Conservation (phyloP, 257 asterid genomes). For the Nemophila menziesii region DNA sequence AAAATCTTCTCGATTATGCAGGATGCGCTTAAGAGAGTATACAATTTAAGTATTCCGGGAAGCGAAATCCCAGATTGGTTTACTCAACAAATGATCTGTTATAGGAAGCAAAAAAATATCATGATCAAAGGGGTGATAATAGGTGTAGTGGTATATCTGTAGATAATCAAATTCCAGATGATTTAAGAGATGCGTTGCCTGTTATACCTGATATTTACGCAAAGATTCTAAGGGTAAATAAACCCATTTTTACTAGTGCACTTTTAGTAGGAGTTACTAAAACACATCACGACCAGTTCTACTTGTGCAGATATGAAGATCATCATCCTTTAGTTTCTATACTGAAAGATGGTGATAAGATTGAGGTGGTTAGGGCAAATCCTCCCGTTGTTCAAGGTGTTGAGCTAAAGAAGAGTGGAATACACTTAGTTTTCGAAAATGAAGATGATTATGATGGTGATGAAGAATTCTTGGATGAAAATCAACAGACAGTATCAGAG, state of each 20-base stretch:
- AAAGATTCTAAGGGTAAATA: slow-evolving; percentile 15
- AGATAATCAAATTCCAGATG: slow-evolving; percentile 12
- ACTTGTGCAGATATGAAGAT: slow-evolving; percentile 18
- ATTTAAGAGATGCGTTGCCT: slow-evolving; percentile 15
- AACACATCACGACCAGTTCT: slow-evolving; percentile 16
- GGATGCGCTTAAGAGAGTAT: slow-evolving; percentile 17
- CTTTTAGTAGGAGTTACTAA: slow-evolving; percentile 19
- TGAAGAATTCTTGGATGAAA: slow-evolving; percentile 14
- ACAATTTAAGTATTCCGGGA: slow-evolving; percentile 20
- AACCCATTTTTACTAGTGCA: slow-evolving; percentile 5
- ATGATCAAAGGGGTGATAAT: slow-evolving; percentile 18
- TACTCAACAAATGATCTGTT: slow-evolving; percentile 10
- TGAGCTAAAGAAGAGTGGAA: slow-evolving; percentile 19
- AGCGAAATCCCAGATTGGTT: slow-evolving; percentile 23
- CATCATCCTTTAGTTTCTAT: slow-evolving; percentile 12
- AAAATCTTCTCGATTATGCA: slow-evolving; percentile 8
- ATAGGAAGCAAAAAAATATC: slow-evolving; percentile 12
- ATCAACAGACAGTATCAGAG: slow-evolving; percentile 14
- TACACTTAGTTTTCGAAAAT: slow-evolving; percentile 18
- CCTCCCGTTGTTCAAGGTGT: slow-evolving; percentile 11
- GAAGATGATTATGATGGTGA: slow-evolving; percentile 23
- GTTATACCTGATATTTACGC: slow-evolving; percentile 15
- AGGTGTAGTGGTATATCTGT: slow-evolving; percentile 16
- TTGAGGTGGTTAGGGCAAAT: slow-evolving; percentile 12
- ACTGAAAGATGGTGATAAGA: slow-evolving; percentile 15